A percentile compares a stretch with the other conserved stretches of the same genome.
phyloP scores from a whole-genome alignment of 306 rosid genomes.

The Begonia masoniana region DNA sequence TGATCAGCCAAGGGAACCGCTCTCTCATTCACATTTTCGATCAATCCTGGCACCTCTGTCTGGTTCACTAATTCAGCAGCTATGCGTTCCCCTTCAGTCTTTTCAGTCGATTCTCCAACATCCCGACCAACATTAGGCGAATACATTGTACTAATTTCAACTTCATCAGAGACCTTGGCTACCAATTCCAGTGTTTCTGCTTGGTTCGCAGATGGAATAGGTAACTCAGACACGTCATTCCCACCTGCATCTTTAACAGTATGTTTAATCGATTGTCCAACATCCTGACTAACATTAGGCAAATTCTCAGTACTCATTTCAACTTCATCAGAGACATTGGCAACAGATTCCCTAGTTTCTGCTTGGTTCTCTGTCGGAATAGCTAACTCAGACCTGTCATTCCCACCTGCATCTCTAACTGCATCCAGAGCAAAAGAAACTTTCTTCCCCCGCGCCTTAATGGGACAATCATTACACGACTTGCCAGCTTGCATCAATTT shows the following conservation, averaged over 20 bases:
- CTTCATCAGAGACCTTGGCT: conserved; percentile 8
- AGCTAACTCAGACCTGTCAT: conserved; percentile 3
- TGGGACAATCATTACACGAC: neutral
- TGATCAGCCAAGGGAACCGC: no score
- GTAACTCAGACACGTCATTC: conserved; percentile 2
- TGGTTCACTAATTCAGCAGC: conserved; percentile 1
- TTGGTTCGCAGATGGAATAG: neutral
- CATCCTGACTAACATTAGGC: conserved; percentile 8
- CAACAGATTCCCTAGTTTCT: conserved; percentile 6
- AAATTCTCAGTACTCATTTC: conserved; percentile 11
- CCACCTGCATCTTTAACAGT: conserved; percentile 18
- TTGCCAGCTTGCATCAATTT: neutral
- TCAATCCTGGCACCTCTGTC: neutral
- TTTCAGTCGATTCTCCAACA: conserved; percentile 1
- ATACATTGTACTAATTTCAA: conserved; percentile 9
- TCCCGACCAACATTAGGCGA: conserved; percentile 10
- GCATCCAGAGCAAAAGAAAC: neutral
- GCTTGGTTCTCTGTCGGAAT: neutral
- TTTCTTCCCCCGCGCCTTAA: neutral
- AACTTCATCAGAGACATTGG: conserved; percentile 7
- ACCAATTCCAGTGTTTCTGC: conserved; percentile 4
- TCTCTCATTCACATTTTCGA: no score
- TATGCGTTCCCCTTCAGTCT: neutral
- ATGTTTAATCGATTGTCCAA: conserved; percentile 7
- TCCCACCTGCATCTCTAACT: conserved; percentile 6